A percentile compares a stretch with the other conserved stretches of the same genome.
Evolutionary conservation across 1,284 basidiomycete species (phyloP).

Genomic region (Ganoderma sinense): DNA sequence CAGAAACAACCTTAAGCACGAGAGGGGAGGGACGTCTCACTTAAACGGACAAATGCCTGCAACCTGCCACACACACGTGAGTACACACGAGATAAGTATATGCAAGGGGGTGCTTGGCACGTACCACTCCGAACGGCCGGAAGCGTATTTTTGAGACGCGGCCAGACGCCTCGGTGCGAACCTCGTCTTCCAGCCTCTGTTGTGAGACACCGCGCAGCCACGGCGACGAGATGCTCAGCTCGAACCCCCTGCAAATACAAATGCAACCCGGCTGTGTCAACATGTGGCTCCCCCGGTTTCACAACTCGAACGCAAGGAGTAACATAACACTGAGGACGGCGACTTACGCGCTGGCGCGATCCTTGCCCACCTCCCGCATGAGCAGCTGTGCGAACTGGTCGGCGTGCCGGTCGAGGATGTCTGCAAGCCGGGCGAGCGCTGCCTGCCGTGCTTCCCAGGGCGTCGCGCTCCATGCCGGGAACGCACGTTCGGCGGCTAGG

Average conservation of each 20-base stretch:
- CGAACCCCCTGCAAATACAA: slow-evolving; percentile 9
- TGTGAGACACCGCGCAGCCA: slow-evolving; percentile 12
- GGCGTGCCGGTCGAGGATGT: slow-evolving; percentile 13
- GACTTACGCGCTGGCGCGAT: slow-evolving; percentile 21
- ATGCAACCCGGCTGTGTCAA: neutral
- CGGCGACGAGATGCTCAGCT: slow-evolving; percentile 7
- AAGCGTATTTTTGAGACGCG: slow-evolving; percentile 17
- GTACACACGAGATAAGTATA: no score
- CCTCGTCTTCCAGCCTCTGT: slow-evolving; percentile 20
- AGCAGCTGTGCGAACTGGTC: slow-evolving; percentile 17
- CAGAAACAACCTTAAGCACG: neutral
- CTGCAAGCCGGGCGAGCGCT: slow-evolving; percentile 14
- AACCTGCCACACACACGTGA: slow-evolving; percentile 8
- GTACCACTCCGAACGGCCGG: slow-evolving; percentile 19
- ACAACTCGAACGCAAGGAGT: neutral
- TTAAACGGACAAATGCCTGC: slow-evolving; percentile 22
- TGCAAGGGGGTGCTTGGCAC: neutral
- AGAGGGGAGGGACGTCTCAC: neutral
- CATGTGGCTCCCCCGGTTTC: neutral
- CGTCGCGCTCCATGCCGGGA: slow-evolving; percentile 20
- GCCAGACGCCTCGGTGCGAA: slow-evolving; percentile 1
- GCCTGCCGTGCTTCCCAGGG: slow-evolving; percentile 22
- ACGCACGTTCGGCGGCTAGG: slow-evolving; percentile 19
- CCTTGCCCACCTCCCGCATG: slow-evolving; percentile 26
- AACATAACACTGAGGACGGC: neutral